Conservation (phyloP, 1,284 basidiomycete species). For the Schizophyllum commune region DNA sequence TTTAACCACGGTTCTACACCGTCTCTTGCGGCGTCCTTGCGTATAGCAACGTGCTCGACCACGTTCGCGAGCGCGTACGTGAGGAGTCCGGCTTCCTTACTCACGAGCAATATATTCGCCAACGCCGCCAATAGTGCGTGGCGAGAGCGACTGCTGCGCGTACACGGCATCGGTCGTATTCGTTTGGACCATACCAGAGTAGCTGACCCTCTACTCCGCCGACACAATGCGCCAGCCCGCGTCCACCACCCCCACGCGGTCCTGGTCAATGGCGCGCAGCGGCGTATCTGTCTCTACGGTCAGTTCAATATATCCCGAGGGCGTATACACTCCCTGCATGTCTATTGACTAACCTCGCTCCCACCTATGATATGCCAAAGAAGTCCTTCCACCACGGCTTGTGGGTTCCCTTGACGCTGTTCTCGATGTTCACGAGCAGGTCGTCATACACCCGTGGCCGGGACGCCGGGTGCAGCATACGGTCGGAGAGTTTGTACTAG, state of each 20-base stretch:
- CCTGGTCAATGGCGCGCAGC: background rate
- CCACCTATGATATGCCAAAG: constrained; percentile 59
- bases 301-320: background rate
- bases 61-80: background rate
- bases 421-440: constrained; percentile 62
- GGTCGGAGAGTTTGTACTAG: constrained; percentile 58
- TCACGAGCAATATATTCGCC: background rate
- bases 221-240: background rate
- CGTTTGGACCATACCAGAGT: background rate
- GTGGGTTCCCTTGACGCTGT: constrained; percentile 63
- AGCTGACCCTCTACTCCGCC: background rate
- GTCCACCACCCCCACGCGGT: background rate
- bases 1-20: background rate
- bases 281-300: background rate
- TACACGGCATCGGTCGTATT: background rate
- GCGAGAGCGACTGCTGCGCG: background rate
- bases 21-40: background rate
- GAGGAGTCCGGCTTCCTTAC: background rate
- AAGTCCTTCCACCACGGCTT: constrained; percentile 78
- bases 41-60: background rate
- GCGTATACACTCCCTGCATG: background rate
- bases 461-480: constrained; percentile 57
- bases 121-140: background rate
- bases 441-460: constrained; percentile 64
- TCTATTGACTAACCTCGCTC: background rate